Conservation (phyloP, 202 grass and related monocot species). For the Hordeum pubiflorum region DNA sequence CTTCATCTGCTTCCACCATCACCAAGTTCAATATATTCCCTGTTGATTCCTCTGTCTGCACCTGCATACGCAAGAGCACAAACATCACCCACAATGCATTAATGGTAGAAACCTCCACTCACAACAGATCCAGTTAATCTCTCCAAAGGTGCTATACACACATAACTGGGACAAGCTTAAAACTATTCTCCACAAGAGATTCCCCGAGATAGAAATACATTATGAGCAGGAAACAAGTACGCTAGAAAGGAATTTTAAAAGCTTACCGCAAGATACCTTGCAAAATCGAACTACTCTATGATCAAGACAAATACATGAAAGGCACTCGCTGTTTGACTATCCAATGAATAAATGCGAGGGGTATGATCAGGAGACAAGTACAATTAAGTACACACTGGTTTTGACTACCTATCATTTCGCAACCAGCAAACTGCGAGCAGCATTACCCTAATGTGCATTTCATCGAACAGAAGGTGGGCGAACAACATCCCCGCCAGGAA, state of each 20-base stretch:
- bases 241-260: not conserved
- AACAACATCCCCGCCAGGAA: not conserved
- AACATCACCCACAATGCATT: not conserved
- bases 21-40: conserved; percentile 79
- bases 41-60: conserved; percentile 53
- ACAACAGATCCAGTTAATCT: not conserved
- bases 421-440: not conserved
- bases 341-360: not conserved
- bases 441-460: not conserved
- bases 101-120: not conserved
- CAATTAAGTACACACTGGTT: not conserved
- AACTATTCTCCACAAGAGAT: not conserved
- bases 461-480: conserved; percentile 1
- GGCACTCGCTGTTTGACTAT: not conserved
- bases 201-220: not conserved
- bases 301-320: not conserved
- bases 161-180: not conserved
- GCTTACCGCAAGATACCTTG: not conserved
- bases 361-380: not conserved
- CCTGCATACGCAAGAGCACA: conserved; percentile 36
- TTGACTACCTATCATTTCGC: not conserved
- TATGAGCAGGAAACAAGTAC: not conserved
- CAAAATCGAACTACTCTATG: not conserved
- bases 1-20: conserved; percentile 76
- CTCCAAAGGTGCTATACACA: not conserved